Base-by-base conservation (phyloP, 306 rosid genomes). In the Rosa lucieae region DNA sequence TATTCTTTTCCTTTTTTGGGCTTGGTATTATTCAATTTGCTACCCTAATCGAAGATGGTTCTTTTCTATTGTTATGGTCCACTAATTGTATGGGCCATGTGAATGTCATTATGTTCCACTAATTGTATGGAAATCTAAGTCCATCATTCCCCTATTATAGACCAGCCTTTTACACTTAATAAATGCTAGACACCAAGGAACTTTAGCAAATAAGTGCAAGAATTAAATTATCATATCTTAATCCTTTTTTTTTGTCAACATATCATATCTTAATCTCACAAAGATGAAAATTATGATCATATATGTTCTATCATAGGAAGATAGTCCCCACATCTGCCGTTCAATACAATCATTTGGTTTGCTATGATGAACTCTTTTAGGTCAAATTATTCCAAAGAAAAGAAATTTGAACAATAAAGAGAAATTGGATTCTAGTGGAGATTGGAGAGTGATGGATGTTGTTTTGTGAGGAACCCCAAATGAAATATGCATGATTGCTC, bases 311-410 rank as follows among this genome's bases (percentile, higher is more conserved):
- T 74, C 26, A 32, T 82, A 59, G 74, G 90, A 82, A 80, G 92
- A 84, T 86, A 85, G 82, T 81, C 48, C 93, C 90, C 87, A 85
- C 90, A 58, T 85, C 76, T 88, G 90, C 98, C 97, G 91, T 87
- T 88, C 82, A 85, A 87, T 87, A 77, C 89, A 91, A 91, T 81
- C 86, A 87, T 87, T 68, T 74, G 74, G 83, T 82, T 81, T 73
- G 67, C 48, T 72, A 82, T 87, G 2, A 87, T 87, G 46, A 74
- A 82, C 81, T 77, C 85, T 84, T 89, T 90, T 83, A 65, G 87
- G 92, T 91, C 90, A 91, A 86, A 83, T 84, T 87, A 91, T 88
- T 88, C 80, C 39, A 70, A 37, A 74, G 6, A 71, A 80, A 48
- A 70, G 9, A 70, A 77, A 56, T 72, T 65, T 68, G 44, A 73